Base-by-base conservation (phyloP, 768 basidiomycete genomes). In the Kondoa malvinella region DNA sequence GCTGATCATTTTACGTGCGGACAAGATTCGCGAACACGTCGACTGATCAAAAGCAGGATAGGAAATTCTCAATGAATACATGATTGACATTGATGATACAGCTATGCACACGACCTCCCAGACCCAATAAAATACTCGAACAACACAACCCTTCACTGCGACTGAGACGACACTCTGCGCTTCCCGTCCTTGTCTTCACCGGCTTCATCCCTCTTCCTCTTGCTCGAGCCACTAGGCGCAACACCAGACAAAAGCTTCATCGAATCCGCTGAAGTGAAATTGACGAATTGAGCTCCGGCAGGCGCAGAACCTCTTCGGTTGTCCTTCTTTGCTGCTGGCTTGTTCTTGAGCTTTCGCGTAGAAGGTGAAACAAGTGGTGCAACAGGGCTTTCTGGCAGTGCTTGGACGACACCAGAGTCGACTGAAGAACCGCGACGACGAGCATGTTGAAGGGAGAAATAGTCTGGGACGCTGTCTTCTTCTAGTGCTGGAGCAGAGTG, bases 241-340 rank as follows among this genome's bases (percentile, higher is more conserved):
- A 74, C 73, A 25, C 72, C 72, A 27, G 64, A 71, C 29, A 73
- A 58, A 2, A 75, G 66, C 68, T 73, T 73, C 56, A 72, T 72
- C 66, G 69, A 65, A 32, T 69, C 69, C 56, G 66, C 66, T 4
- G 50, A 50, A 14, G 69, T 69, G 56, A 69, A 69, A 40, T 69
- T 69, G 69, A 69, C 63, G 50, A 69, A 69, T 32, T 63, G 61
- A 17, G 61, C 61, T 31, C 8, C 4, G 27, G 58, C 14, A 8
- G 58, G 58, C 27, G 58, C 14, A 14, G 58, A 14, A 17, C 12
- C 12, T 50, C 12, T 21, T 8, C 12, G 21, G 40, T 8, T 8
- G 40, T 21, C 21, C 21, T 21, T 8, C 8, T 21, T 50, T 8
- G 40, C 40, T 50, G 40, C 8, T 50, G 40, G 40, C 40, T 50